Evolutionary conservation across 148 eudicot genomes (phyloP).

Genomic region (Gaultheria prostrata): DNA sequence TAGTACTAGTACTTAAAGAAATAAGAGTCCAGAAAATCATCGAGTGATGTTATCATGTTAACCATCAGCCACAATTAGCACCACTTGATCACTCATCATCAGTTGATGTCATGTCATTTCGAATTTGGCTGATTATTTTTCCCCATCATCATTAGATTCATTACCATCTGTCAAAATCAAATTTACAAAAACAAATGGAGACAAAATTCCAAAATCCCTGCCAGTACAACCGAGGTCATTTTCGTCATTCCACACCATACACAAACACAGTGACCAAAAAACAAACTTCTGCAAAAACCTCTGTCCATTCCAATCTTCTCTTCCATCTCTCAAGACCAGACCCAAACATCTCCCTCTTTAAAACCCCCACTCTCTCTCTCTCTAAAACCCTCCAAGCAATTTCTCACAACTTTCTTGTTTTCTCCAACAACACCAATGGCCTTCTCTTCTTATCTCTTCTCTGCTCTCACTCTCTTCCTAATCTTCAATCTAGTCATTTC

Average conservation of each 20-base stretch:
- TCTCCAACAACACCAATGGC: background rate
- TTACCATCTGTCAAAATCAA: background rate
- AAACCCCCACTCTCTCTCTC: constrained; percentile 1
- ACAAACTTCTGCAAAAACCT: constrained; percentile 27
- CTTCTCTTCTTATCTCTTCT: background rate
- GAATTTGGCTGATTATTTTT: background rate
- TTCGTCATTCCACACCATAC: background rate
- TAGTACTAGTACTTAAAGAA: no score
- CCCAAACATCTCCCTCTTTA: constrained; percentile 21
- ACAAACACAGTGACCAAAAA: background rate
- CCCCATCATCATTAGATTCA: no score
- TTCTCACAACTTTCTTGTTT: background rate
- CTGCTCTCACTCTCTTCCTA: background rate
- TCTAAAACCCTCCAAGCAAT: background rate
- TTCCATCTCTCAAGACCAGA: constrained; percentile 27
- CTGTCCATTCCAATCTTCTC: constrained; percentile 11
- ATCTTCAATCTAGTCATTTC: constrained; percentile 5
- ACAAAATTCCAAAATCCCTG: background rate
- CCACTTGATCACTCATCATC: background rate
- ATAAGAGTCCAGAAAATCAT: background rate
- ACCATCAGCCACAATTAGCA: background rate
- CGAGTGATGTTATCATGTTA: background rate
- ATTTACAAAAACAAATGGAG: background rate
- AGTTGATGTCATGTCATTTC: background rate
- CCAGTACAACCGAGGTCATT: background rate